These are phyloP conservation scores for Aeschynomene evenia DNA, from an alignment of 306 rosid species.

Conservation along the genomic window DNA sequence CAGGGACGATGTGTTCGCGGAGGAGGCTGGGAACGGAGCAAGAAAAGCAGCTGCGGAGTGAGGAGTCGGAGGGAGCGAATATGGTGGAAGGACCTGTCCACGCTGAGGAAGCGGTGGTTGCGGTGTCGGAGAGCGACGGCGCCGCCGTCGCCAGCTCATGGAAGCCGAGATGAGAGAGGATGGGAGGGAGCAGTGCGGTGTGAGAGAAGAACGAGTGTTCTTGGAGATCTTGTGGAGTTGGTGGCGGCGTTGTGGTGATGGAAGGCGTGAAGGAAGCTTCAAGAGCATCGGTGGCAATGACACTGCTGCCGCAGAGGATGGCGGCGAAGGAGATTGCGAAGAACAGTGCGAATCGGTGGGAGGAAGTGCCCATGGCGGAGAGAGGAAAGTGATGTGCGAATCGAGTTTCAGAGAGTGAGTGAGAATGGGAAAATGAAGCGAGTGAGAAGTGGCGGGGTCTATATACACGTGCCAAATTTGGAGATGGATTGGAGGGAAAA, in stretches of 20 bases:
- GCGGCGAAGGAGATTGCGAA: slow-evolving; percentile 20
- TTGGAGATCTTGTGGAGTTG: slow-evolving; percentile 47
- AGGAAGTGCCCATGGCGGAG: slow-evolving; percentile 41
- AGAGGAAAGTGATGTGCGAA: neutral
- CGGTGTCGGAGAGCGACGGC: slow-evolving; percentile 50
- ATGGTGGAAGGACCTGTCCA: slow-evolving; percentile 71
- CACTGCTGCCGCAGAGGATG: slow-evolving; percentile 19
- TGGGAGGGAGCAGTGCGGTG: slow-evolving; percentile 54
- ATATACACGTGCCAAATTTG: neutral
- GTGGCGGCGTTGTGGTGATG: slow-evolving; percentile 21
- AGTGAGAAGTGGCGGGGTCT: slow-evolving; percentile 4
- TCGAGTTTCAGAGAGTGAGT: slow-evolving; percentile 24
- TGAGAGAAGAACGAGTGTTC: slow-evolving; percentile 59
- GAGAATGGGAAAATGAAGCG: slow-evolving; percentile 16
- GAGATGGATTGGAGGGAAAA: slow-evolving; percentile 17
- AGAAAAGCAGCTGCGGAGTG: slow-evolving; percentile 54
- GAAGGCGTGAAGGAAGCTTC: slow-evolving; percentile 34
- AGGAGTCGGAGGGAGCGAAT: slow-evolving; percentile 66
- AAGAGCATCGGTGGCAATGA: slow-evolving; percentile 33
- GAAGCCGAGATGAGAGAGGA: slow-evolving; percentile 68
- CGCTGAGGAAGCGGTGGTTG: slow-evolving; percentile 26
- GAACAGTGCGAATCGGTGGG: slow-evolving; percentile 31
- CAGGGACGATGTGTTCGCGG: slow-evolving; percentile 66
- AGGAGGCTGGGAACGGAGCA: slow-evolving; percentile 63
- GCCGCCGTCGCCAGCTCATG: slow-evolving; percentile 60